Evolutionary conservation across 2,329 filamentous ascomycete genomes (phyloP), one percentile per base, ranked within the genome.

Genomic region (Rosellinia necatrix): DNA sequence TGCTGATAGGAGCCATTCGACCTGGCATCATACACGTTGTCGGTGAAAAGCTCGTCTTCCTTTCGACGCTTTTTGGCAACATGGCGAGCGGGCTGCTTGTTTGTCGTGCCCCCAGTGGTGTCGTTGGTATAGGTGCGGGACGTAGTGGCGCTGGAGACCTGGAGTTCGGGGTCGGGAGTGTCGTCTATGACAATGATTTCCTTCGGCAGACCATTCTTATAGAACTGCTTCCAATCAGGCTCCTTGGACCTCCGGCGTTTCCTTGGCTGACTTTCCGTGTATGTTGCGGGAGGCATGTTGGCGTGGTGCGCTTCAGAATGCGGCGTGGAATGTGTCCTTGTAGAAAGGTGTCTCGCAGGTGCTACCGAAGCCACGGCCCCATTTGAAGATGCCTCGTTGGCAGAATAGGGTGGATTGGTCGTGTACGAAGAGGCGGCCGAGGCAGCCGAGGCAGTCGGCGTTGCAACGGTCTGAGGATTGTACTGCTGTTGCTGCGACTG

Each of bases 181-280:
- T 92, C 80, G 62, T 89, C 85, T 67, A 94, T 94, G 66, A 93
- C 86, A 68, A 94, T 93, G 69, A 94, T 86, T 76, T 94, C 90
- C 70, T 91, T 88, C 21, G 90, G 90, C 22, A 92, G 76, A 3
- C 90, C 90, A 72, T 93, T 92, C 70, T 88, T 88, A 73, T 92
- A 93, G 70, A 92, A 94, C 62, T 82, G 84, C 55, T 83, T 79
- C 90, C 90, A 94, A 73, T 94, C 87, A 46, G 89, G 88, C 63
- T 85, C 80, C 71, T 81, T 82, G 60, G 80, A 84, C 58, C 81
- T 81, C 63, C 82, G 78, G 63, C 81, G 78, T 70, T 85, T 85
- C 62, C 78, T 71, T 40, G 71, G 66, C 42, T 72, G 71, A 24
- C 71, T 64, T 49, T 70, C 66, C 60, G 58, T 35, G 35, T 62